These are phyloP conservation scores for Vanrija pseudolonga DNA, from an alignment of 1,284 basidiomycete species.

Conservation along the genomic window DNA sequence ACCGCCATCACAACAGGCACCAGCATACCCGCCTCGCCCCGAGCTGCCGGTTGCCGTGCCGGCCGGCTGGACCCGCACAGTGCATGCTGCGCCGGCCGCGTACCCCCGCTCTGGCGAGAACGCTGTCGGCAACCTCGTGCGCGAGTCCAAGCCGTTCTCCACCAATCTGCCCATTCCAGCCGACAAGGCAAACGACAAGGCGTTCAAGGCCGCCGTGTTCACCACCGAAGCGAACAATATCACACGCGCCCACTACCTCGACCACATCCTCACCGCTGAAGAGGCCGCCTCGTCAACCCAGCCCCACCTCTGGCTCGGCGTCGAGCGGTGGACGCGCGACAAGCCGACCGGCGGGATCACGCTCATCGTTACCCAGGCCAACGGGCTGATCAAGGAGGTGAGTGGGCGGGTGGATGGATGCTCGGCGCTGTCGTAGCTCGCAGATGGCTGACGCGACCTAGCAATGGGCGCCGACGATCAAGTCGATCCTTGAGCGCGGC, in stretches of 20 bases:
- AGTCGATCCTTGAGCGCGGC: constrained; percentile 45
- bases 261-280: background rate
- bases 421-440: too few species aligned
- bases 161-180: constrained; percentile 3
- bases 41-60: constrained; percentile 13
- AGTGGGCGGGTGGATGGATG: too few species aligned
- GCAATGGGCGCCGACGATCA: constrained; percentile 62
- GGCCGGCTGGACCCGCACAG: constrained; percentile 8
- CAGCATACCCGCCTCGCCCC: constrained; percentile 7
- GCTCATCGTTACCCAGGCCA: constrained; percentile 13
- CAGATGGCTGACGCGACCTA: background rate
- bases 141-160: background rate
- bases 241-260: background rate
- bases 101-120: background rate
- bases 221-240: constrained; percentile 6
- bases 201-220: constrained; percentile 13
- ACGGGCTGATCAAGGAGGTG: constrained; percentile 15
- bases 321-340: constrained; percentile 13
- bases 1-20: constrained; percentile 8
- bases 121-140: background rate
- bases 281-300: constrained; percentile 4
- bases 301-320: constrained; percentile 9
- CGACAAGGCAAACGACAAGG: constrained; percentile 30
- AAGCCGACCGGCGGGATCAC: constrained; percentile 6
- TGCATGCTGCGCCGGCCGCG: background rate